Conservation (phyloP, 148 eudicot genomes). For the Arbutus unedo region DNA sequence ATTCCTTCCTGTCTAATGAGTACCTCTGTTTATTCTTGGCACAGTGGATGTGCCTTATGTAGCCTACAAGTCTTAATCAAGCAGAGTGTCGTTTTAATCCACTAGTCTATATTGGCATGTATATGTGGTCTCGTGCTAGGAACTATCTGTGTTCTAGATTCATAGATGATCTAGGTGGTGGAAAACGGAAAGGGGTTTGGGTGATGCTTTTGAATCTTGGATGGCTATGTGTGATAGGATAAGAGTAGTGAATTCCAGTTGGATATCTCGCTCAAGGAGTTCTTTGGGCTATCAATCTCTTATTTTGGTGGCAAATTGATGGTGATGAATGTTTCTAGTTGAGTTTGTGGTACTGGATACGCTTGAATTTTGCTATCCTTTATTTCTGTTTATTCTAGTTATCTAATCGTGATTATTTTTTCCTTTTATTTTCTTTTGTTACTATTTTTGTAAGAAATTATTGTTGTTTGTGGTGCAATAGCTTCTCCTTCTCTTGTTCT, state of each 20-base stretch:
- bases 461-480: background rate
- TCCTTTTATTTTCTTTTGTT: background rate
- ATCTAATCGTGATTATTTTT: background rate
- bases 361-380: conserved; percentile 1
- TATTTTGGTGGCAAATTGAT: background rate
- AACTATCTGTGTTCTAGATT: background rate
- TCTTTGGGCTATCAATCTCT: background rate
- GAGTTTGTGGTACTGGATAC: background rate
- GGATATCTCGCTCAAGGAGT: background rate
- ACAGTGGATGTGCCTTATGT: background rate
- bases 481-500: background rate
- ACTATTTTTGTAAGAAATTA: background rate
- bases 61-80: background rate
- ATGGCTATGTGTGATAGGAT: background rate
- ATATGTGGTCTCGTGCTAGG: background rate
- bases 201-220: background rate
- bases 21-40: background rate
- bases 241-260: background rate
- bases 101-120: background rate
- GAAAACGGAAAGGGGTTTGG: background rate
- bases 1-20: background rate
- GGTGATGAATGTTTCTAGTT: background rate
- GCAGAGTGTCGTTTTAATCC: background rate
- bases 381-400: background rate
- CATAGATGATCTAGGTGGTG: background rate